Evolutionary conservation across 2,329 filamentous ascomycete species (phyloP), one percentile per base, ranked within the genome.

Genomic region (Pyricularia grisea): DNA sequence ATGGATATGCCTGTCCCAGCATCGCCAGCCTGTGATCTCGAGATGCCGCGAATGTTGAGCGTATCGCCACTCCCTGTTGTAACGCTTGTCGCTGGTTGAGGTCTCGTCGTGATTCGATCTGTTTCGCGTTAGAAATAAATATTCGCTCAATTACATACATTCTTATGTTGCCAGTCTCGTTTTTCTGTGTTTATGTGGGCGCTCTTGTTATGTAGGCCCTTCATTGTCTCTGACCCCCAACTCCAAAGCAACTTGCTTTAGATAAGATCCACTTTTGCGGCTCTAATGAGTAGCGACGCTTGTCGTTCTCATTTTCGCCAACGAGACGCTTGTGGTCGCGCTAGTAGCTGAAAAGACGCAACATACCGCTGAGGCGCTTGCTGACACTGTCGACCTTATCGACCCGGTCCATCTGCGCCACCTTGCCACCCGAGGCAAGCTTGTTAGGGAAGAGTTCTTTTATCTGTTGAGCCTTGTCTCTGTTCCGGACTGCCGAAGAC

Each of bases 41-140:
- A 84, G 20, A 82, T 74, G 25, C 89, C 90, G 65, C 86, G 87
- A 72, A 92, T 91, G 73, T 78, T 87, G 73, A 91, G 83, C 1
- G 79, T 79, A 63, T 75, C 75, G 50, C 72, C 68, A 30, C 68
- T n/a, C 66, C 31, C 66, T 67, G 23, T 66, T 33, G 31, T 63
- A 33, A 17, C 58, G 50, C n/a, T 14, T n/a, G 55, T 23, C 33
- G 33, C 20, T 60, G 33, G 20, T 31, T n/a, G 28, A 17, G 67
- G 31, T 33, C 65, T 31, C 17, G 65, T 60, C 27, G 55, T 67
- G 23, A 69, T 27, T 60, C 66, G 66, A 68, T 68, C 66, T 68
- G 66, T 31, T 17, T 4, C n/a, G 27, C 23, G 33, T 66, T 42
- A 25, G 31, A 55, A 55, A 55, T 55, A n/a, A 20, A 55, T 9